Percentiles rank a stretch among this genome's conserved stretches.
phyloP scores from a whole-genome alignment of 768 basidiomycete species.

The Lentinula lateritia region DNA sequence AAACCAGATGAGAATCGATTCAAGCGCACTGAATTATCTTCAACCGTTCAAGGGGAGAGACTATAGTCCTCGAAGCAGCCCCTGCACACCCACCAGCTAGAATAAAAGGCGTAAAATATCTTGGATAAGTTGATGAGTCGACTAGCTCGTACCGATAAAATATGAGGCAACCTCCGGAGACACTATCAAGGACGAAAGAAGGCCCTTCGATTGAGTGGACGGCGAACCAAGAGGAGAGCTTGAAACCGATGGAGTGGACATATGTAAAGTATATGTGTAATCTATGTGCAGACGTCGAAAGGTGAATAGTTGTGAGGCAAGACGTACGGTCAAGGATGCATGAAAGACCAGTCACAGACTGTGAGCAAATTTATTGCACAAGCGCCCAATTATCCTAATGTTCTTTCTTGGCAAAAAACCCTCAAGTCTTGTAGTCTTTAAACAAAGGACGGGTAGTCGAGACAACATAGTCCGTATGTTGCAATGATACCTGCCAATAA shows the following conservation, averaged over 20 bases:
- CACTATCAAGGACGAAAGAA: conserved; percentile 18
- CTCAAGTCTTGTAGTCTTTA: too few relatives aligned
- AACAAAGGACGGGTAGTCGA: too few relatives aligned
- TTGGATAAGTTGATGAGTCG: neutral
- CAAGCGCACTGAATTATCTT: conserved; percentile 86
- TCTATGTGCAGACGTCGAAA: neutral
- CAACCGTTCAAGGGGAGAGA: conserved; percentile 85
- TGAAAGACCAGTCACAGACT: neutral
- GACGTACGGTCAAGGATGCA: conserved; percentile 6
- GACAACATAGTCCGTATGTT: too few relatives aligned
- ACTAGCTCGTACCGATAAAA: conserved; percentile 29
- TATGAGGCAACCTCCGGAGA: conserved; percentile 36
- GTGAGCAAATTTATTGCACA: neutral
- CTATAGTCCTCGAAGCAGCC: conserved; percentile 82
- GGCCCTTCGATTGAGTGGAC: conserved; percentile 10
- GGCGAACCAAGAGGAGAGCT: conserved; percentile 1
- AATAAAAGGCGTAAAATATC: conserved; percentile 7
- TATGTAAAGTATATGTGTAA: neutral
- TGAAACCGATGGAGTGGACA: conserved; percentile 8
- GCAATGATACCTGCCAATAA: too few relatives aligned
- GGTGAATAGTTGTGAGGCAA: neutral
- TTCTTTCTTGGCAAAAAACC: too few relatives aligned
- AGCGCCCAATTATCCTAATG: neutral
- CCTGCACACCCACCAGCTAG: conserved; percentile 54
- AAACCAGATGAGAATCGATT: conserved; percentile 3